Evolutionary conservation across 257 asterid species (phyloP), one percentile per base, ranked within the genome.

Genomic region (Striga asiatica): DNA sequence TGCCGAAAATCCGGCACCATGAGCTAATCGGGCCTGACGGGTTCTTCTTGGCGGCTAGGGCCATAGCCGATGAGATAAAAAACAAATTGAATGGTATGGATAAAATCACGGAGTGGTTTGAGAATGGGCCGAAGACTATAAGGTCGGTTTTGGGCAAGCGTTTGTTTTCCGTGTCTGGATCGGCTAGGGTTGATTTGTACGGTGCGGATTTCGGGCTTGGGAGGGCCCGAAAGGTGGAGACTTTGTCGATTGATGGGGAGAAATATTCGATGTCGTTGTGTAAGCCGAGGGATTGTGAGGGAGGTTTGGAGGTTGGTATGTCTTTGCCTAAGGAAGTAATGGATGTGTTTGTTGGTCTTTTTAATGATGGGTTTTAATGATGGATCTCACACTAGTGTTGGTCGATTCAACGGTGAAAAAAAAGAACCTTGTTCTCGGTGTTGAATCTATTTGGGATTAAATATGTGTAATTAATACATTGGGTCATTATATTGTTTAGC

Each of bases 31-130:
- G 45, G 9, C 3, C 45, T 0, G 53, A 59, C 23, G 78, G 78
- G 1, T 68, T 73, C 50, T 2, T 10, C 0, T 7, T 38, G 9
- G 75, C 75, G 0, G 62, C 35, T 0, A 35, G 60, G 31, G 13
- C 46, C 4, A 64, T 68, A 6, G 66, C 55, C 3, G 58, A 64
- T 18, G 54, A 23, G 14, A 68, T 68, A 9, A 13, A 13, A 6
- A 28, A 41, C n/a, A 29, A 39, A 19, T 46, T 56, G 24, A 35
- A 60, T 7, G 49, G 56, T 6, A 32, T 53, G 4, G 65, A 61
- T 2, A 56, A 64, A 27, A 6, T 73, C 4, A 16, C 65, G 46
- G 5, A 42, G 32, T n/a, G n/a, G n/a, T n/a, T n/a, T n/a, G n/a
- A n/a, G n/a, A n/a, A n/a, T n/a, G n/a, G n/a, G n/a, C n/a, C n/a